Base-by-base conservation (phyloP, 2,329 filamentous ascomycete genomes). In the Sclerotinia nivalis region DNA sequence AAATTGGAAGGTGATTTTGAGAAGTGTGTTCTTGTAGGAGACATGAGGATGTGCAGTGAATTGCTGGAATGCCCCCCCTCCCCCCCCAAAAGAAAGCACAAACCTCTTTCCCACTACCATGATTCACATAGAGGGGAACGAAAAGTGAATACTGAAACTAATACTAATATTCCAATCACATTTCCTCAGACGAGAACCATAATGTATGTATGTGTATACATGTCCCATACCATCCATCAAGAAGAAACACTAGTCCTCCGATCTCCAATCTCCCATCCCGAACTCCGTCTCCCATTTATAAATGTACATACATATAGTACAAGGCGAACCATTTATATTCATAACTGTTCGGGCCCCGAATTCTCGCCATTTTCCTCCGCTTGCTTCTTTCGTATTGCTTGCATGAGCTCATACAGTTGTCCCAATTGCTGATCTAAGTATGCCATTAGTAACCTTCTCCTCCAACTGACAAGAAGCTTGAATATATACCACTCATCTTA, bases 381-480 rank as follows among this genome's bases (percentile, higher is more conserved):
- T 61, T 69, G 61, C 56, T 74, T 74, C 56, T 83, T 84, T 73
- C 81, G 81, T 70, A 97, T 96, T 2, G 92, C 88, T 79, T 91
- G 87, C 93, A 97, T 96, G 69, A 99, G 84, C 79, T 98, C 95
- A 78, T 97, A 97, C 75, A 99, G 82, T 80, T 99, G 96, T 1
- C 90, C 92, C 66, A 98, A 84, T 82, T 99, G 96, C 79, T 98
- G 91, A 79, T 98, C 93, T 97, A 49, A 22, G 55, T 34, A 59
- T 10, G 49, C 37, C 22, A 67, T 73, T 69, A 73, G 66, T 50
- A 56, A n/a, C n/a, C n/a, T 47, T 12, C 34, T 10, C 15, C 25
- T 34, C 25, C 37, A 45, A 52, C 34, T 37, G 52, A 34, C 61
- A 37, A 25, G 3, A 55, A 15, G 40, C 40, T 43, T 43, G 15